These are phyloP conservation scores for Nicotiana attenuata DNA, from an alignment of 257 asterid genomes.

Conservation along the genomic window DNA sequence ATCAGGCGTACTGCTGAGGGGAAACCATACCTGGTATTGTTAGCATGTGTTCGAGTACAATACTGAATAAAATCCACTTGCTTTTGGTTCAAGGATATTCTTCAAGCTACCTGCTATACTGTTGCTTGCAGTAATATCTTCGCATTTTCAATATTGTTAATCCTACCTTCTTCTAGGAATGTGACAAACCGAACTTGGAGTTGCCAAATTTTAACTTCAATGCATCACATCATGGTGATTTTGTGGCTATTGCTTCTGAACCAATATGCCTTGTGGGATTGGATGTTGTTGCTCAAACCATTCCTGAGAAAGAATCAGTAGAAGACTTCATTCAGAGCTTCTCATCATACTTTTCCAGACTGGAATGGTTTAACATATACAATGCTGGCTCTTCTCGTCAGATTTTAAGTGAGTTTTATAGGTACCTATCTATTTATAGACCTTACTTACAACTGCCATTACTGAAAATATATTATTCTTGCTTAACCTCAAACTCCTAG, in stretches of 20 bases:
- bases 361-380: slow-evolving; percentile 61
- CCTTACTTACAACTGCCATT: not conserved
- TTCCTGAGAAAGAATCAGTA: slow-evolving; percentile 65
- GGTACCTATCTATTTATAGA: slow-evolving; percentile 30
- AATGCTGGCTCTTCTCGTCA: slow-evolving; percentile 48
- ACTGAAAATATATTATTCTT: not conserved
- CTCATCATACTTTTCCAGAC: slow-evolving; percentile 57
- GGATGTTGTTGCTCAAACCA: slow-evolving; percentile 59
- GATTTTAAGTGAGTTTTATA: slow-evolving; percentile 55
- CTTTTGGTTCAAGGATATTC: not conserved
- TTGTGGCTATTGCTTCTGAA: slow-evolving; percentile 91
- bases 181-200: slow-evolving; percentile 25
- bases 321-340: slow-evolving; percentile 49
- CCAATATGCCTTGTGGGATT: slow-evolving; percentile 84
- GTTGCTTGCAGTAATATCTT: not conserved
- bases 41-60: not conserved
- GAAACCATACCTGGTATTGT: slow-evolving; percentile 73
- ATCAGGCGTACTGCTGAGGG: slow-evolving; percentile 64
- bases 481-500: not conserved
- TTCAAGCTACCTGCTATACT: not conserved
- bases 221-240: slow-evolving; percentile 89
- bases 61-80: not conserved
- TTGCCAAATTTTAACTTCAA: slow-evolving; percentile 77
- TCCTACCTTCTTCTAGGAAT: slow-evolving; percentile 29
- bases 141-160: not conserved